Conservation (phyloP, 768 basidiomycete species). For the Cystofilobasidium bisporidii region DNA sequence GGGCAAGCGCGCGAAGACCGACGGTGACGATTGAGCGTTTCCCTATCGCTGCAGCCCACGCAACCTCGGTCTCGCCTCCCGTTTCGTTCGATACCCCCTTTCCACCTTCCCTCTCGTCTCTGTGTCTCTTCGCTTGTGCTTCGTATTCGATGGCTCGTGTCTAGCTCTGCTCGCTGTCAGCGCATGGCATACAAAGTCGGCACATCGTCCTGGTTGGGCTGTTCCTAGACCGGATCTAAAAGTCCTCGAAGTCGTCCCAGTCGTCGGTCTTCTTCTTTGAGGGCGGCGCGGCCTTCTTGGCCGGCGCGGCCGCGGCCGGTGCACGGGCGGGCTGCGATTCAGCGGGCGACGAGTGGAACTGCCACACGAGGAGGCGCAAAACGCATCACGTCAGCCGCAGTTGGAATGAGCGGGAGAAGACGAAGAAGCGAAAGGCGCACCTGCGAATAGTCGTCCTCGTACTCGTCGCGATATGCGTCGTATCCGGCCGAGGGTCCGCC, state of each 20-base stretch:
- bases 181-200: no score
- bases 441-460: constrained; percentile 4
- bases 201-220: no score
- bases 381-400: not conserved
- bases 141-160: no score
- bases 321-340: not conserved
- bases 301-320: not conserved
- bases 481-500: not conserved
- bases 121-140: no score
- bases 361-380: not conserved
- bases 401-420: not conserved
- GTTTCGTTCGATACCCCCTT: not conserved
- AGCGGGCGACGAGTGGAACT: not conserved
- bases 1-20: constrained; percentile 18
- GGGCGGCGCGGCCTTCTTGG: not conserved
- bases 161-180: no score
- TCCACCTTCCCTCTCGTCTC: no score
- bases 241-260: constrained; percentile 8
- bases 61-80: constrained; percentile 1
- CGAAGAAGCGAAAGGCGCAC: not conserved
- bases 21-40: constrained; percentile 12
- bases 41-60: no score
- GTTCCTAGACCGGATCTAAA: no score
- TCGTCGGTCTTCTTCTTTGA: constrained; percentile 2
- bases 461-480: not conserved